Percentiles rank a stretch among this genome's conserved stretches.
Evolutionary conservation across 1,139 yeast species (phyloP).

Genomic region (Tardiomyces depauwii): DNA sequence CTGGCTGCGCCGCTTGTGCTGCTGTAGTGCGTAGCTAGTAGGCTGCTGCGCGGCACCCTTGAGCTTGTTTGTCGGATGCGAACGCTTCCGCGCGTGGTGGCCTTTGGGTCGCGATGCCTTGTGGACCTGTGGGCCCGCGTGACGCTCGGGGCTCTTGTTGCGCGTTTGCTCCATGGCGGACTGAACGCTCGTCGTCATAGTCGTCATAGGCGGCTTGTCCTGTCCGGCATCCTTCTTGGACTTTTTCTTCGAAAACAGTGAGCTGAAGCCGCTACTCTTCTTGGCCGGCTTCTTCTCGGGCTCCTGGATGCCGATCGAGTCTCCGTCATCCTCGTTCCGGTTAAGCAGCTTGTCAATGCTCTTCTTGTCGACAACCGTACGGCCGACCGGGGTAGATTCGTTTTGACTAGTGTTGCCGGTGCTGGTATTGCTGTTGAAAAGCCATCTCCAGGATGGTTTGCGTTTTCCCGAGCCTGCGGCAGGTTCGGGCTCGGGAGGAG

Average conservation of each 20-base stretch:
- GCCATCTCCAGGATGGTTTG: neutral
- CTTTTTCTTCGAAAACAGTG: neutral
- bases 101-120: neutral
- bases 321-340: slow-evolving; percentile 6
- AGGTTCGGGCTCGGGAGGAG: neutral
- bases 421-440: neutral
- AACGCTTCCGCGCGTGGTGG: neutral
- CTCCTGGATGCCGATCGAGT: neutral
- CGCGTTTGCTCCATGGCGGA: neutral
- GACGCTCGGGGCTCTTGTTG: neutral
- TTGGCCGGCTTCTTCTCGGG: neutral
- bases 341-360: slow-evolving; percentile 9
- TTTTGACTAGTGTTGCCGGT: slow-evolving; percentile 1
- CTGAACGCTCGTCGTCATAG: neutral
- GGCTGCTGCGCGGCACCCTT: neutral
- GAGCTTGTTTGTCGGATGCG: neutral
- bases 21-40: slow-evolving; percentile 3
- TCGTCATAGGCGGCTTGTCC: neutral
- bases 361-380: slow-evolving; percentile 2
- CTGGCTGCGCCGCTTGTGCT: slow-evolving; percentile 5
- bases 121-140: neutral
- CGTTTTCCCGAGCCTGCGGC: neutral
- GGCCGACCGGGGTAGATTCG: neutral
- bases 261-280: neutral
- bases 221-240: neutral